phyloP scores from a whole-genome alignment of 225 moss, liverwort and hornwort species.

The Asterella californica region DNA sequence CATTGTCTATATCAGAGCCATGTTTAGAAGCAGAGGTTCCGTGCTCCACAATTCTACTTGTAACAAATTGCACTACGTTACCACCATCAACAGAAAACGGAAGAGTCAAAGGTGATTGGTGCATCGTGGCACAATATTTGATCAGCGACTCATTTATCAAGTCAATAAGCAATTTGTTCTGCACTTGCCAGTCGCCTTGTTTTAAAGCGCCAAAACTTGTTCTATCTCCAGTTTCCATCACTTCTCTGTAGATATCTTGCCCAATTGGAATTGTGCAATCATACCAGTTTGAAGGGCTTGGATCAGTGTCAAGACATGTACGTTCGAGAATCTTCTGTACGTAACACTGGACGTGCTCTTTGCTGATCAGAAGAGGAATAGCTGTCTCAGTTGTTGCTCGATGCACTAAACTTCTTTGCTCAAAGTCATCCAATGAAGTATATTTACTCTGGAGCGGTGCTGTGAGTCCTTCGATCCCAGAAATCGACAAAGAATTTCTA shows the following conservation, averaged over 20 bases:
- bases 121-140: slow-evolving; percentile 11
- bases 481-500: not conserved
- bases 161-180: slow-evolving; percentile 25
- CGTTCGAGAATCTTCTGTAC: slow-evolving; percentile 22
- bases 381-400: not conserved
- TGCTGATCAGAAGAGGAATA: slow-evolving; percentile 7
- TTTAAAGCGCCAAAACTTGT: not conserved
- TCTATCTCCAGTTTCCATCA: slow-evolving; percentile 10
- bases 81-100: slow-evolving; percentile 15
- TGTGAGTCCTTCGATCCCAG: not conserved
- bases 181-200: not conserved
- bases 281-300: slow-evolving; percentile 32
- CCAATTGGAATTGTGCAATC: slow-evolving; percentile 26
- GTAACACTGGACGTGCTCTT: slow-evolving; percentile 21
- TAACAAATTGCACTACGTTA: slow-evolving; percentile 25
- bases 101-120: slow-evolving; percentile 4
- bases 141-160: slow-evolving; percentile 30
- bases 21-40: slow-evolving; percentile 10
- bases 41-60: slow-evolving; percentile 22
- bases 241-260: slow-evolving; percentile 18
- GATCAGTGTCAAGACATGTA: slow-evolving; percentile 24
- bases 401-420: not conserved
- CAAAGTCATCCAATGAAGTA: not conserved
- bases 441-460: not conserved
- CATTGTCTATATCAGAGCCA: slow-evolving; percentile 33